phyloP scores from a whole-genome alignment of 179 eudicot genomes.

The Spinacia oleracea region DNA sequence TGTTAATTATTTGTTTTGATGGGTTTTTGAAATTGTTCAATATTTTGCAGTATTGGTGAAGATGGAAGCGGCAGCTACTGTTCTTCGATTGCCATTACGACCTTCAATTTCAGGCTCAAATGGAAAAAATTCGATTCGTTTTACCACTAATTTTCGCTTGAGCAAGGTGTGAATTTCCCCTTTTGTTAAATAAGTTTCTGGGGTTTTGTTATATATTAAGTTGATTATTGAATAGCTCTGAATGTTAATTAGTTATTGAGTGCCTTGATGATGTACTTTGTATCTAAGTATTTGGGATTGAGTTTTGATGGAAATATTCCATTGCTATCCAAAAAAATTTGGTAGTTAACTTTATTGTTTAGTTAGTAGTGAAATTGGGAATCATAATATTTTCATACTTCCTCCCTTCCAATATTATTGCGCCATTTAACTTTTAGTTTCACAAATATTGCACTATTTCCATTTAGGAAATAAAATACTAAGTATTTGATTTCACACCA shows the following conservation, averaged over 20 bases:
- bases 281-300: background rate
- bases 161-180: constrained; percentile 2
- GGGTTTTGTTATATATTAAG: constrained; percentile 8
- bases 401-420: no score
- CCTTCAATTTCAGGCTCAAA: constrained; percentile 19
- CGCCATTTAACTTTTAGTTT: no score
- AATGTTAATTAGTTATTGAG: background rate
- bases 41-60: constrained; percentile 11
- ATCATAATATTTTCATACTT: no score
- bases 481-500: no score
- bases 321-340: no score
- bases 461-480: no score
- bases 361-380: no score
- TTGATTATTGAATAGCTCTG: background rate
- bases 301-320: background rate
- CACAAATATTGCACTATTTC: no score
- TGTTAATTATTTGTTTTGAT: background rate
- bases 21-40: background rate
- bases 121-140: constrained; percentile 19
- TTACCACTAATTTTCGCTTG: constrained; percentile 21
- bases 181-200: constrained; percentile 16
- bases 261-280: background rate
- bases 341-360: no score
- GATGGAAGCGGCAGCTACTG: constrained; percentile 54
- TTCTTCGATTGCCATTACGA: constrained; percentile 43